Base-by-base conservation (phyloP, 805 yeast species). In the Yarrowia sp. region DNA sequence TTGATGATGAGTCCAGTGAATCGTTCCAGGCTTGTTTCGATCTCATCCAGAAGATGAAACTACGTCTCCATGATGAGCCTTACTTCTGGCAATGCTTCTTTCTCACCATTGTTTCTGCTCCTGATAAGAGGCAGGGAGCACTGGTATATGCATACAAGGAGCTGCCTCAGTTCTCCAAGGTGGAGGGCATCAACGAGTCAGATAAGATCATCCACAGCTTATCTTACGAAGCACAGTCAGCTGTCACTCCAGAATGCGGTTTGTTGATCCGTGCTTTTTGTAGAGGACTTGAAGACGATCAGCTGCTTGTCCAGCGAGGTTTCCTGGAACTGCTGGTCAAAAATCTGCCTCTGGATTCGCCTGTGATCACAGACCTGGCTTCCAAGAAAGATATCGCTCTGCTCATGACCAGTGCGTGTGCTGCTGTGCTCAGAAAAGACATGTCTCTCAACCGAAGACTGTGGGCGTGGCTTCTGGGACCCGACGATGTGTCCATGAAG, bases 391-490 rank as follows among this genome's bases (percentile, higher is more conserved):
- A 92, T 72, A 83, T 84, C 58, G 83, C 85, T 69, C 72, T 83
- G 38, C 77, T 92, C 44, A 75, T 92, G 17, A 79, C 88, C 77
- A 81, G 86, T 10, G 88, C 92, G 44, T 84, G 92, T 33, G 77
- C 82, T 12, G 87, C 93, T 0, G 88, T 95, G 2, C 79, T 92
- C 52, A 86, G 89, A 53, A 88, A 87, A 72, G 99, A 95, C 76
- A 92, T 95, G 97, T 92, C 98, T 9, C 82, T 95, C 69, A 95
- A 95, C 76, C 83, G 99, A 77, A 84, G 99, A 73, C 81, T 95
- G 20, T 93, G 98, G 97, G 87, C 84, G 69, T 95, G 97, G 96
- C 79, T 95, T 9, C 77, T 94, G 36, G 98, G 98, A 0, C 95
- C 97, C 1, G 92, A 87, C 34, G 79, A 79, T 24, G 46, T 77